These are phyloP conservation scores for Pseudophaeomoniella oleicola DNA, from an alignment of 2,329 filamentous ascomycete genomes.

Conservation along the genomic window DNA sequence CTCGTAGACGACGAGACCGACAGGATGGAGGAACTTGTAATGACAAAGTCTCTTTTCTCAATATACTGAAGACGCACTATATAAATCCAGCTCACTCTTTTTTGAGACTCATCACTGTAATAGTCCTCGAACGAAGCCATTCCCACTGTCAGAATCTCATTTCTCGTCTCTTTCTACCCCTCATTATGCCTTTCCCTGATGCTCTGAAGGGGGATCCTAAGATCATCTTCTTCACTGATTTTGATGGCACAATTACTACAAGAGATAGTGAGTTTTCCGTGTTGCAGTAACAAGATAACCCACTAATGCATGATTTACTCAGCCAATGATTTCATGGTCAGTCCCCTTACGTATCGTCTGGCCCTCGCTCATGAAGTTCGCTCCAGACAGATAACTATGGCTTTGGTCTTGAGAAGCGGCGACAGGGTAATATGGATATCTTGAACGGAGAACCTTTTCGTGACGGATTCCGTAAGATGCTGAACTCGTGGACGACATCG, in stretches of 20 bases:
- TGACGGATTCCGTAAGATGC: conserved; percentile 80
- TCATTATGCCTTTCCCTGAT: conserved; percentile 4
- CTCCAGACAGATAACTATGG: conserved; percentile 83
- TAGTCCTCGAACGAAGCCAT: too few species aligned
- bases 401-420: conserved; percentile 58
- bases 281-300: neutral
- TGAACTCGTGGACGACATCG: conserved; percentile 69
- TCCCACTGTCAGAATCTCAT: too few species aligned
- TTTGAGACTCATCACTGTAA: too few species aligned
- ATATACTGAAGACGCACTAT: too few species aligned
- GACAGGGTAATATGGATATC: conserved; percentile 60
- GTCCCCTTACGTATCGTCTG: too few species aligned
- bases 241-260: conserved; percentile 87
- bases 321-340: conserved; percentile 53
- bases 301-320: conserved; percentile 2
- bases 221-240: conserved; percentile 98
- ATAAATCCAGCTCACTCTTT: too few species aligned
- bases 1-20: too few species aligned
- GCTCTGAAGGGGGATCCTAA: conserved; percentile 47
- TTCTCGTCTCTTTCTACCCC: conserved; percentile 1
- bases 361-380: too few species aligned
- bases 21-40: too few species aligned
- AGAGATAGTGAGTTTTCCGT: conserved; percentile 42
- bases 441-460: conserved; percentile 39
- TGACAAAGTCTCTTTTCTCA: too few species aligned